Evolutionary conservation across 257 asterid genomes (phyloP).

Genomic region (Prunella vulgaris): DNA sequence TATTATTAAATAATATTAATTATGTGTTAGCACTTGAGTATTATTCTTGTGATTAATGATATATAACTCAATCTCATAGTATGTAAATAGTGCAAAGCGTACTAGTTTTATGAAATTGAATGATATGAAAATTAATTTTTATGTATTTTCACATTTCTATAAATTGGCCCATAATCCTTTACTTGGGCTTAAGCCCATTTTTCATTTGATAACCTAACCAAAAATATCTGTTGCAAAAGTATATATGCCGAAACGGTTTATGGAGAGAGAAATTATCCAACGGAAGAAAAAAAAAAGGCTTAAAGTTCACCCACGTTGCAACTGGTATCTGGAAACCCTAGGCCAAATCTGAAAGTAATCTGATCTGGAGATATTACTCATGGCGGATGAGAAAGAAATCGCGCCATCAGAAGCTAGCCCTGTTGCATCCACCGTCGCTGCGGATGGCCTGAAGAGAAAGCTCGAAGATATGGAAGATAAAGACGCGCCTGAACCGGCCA

Average conservation of each 20-base stretch:
- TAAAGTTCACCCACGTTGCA: conserved; percentile 18
- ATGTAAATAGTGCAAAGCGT: background rate
- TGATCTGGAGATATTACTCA: conserved; percentile 23
- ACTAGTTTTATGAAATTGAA: background rate
- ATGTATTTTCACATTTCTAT: background rate
- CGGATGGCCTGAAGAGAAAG: conserved; percentile 71
- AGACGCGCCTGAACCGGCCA: conserved; percentile 35
- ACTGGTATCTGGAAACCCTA: conserved; percentile 33
- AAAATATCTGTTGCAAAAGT: background rate
- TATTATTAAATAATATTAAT: no score
- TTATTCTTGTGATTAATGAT: no score
- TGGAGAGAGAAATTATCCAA: background rate
- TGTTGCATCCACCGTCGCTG: conserved; percentile 14
- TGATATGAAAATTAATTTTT: no score
- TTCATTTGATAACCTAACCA: conserved; percentile 24
- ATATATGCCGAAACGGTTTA: background rate
- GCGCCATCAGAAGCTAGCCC: conserved; percentile 31
- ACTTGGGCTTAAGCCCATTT: conserved; percentile 5
- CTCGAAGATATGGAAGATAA: conserved; percentile 70
- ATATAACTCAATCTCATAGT: no score
- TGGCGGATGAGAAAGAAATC: conserved; percentile 54
- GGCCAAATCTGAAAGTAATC: conserved; percentile 10
- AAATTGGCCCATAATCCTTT: background rate
- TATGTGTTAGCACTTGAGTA: no score
- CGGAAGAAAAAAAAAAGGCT: background rate